phyloP scores from a whole-genome alignment of 2,329 filamentous ascomycete genomes.

The Fulvia fulva region DNA sequence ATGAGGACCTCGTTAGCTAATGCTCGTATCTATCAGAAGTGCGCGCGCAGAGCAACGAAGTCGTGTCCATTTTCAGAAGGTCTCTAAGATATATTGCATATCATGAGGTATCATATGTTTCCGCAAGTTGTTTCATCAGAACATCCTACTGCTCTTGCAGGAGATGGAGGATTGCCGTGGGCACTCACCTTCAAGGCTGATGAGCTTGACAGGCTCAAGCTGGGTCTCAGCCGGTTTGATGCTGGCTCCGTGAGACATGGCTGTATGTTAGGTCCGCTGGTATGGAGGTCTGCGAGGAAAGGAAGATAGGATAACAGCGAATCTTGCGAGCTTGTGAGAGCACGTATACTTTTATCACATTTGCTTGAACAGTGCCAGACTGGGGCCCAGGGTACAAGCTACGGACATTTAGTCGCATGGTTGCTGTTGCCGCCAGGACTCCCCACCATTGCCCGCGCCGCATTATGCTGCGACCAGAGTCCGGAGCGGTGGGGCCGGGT shows the following conservation, averaged over 20 bases:
- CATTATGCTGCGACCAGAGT: not conserved
- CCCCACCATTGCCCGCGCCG: slow-evolving; percentile 5
- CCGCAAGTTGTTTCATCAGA: slow-evolving; percentile 6
- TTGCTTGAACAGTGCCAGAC: not conserved
- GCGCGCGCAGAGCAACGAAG: not conserved
- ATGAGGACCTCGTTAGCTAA: not conserved
- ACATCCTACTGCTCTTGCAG: not conserved
- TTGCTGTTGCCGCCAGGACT: slow-evolving; percentile 7
- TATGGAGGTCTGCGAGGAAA: not conserved
- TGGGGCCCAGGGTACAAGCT: slow-evolving; percentile 5
- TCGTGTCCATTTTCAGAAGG: slow-evolving; percentile 3
- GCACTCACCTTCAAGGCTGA: slow-evolving; percentile 33
- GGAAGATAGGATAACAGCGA: not conserved
- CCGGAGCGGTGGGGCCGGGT: slow-evolving; percentile 10
- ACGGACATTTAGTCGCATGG: not conserved
- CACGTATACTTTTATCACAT: slow-evolving; percentile 2
- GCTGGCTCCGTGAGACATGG: slow-evolving; percentile 12
- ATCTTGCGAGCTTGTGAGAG: not conserved
- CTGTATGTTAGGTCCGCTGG: slow-evolving; percentile 6
- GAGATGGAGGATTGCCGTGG: not conserved
- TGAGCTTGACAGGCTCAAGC: slow-evolving; percentile 33
- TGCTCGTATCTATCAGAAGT: not conserved
- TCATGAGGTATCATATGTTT: slow-evolving; percentile 2
- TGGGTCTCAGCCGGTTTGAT: slow-evolving; percentile 14
- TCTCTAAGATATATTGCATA: slow-evolving; percentile 9